A percentile compares a stretch with the other conserved stretches of the same genome.
Conservation (phyloP, 768 basidiomycete species). For the Trametes coccinea region DNA sequence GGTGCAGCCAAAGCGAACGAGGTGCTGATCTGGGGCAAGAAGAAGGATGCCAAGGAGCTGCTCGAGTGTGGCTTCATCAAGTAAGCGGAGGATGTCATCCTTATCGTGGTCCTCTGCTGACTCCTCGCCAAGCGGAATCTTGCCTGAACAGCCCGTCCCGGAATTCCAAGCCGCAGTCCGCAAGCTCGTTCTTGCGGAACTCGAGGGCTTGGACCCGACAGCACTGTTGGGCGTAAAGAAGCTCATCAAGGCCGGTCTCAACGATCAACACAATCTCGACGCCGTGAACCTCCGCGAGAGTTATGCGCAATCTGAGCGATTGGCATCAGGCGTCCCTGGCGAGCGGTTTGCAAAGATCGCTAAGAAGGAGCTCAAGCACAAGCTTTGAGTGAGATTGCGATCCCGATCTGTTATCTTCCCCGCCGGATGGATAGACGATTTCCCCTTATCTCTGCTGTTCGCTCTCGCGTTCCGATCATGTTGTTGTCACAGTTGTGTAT, state of each 20-base stretch:
- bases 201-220: slow-evolving; percentile 56
- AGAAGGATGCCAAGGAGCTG: slow-evolving; percentile 58
- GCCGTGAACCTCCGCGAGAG: slow-evolving; percentile 68
- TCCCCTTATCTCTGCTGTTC: slow-evolving; percentile 3
- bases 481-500: slow-evolving; percentile 1
- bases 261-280: slow-evolving; percentile 65
- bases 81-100: slow-evolving; percentile 35
- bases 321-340: slow-evolving; percentile 59
- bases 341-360: slow-evolving; percentile 58
- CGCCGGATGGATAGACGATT: slow-evolving; percentile 1
- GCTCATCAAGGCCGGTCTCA: slow-evolving; percentile 54
- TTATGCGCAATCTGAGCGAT: slow-evolving; percentile 67
- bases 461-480: not conserved
- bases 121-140: slow-evolving; percentile 50
- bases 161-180: slow-evolving; percentile 57
- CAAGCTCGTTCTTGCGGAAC: slow-evolving; percentile 48
- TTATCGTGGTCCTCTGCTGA: not conserved
- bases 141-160: slow-evolving; percentile 51
- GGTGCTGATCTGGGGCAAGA: slow-evolving; percentile 69
- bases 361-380: slow-evolving; percentile 65
- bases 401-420: not conserved
- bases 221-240: slow-evolving; percentile 54
- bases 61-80: slow-evolving; percentile 64
- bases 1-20: slow-evolving; percentile 71
- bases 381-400: slow-evolving; percentile 40